Evolutionary conservation across 2,329 filamentous ascomycete genomes (phyloP).

Genomic region (Colletotrichum tanaceti): DNA sequence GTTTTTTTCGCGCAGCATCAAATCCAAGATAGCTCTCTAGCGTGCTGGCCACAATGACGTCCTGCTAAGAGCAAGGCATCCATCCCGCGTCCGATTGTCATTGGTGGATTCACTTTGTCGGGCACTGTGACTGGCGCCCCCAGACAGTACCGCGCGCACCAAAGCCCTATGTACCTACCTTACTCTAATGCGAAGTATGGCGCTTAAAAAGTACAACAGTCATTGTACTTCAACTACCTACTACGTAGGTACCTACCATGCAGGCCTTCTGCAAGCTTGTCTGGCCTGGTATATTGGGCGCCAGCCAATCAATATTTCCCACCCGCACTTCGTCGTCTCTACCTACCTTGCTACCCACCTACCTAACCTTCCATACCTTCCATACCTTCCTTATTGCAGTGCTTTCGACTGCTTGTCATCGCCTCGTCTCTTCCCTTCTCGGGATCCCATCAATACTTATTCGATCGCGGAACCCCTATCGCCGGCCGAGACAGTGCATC

Average conservation of each 20-base stretch:
- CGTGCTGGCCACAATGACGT: constrained; percentile 21
- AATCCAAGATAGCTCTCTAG: neutral
- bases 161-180: too few species aligned
- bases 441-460: constrained; percentile 8
- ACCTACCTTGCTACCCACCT: too few species aligned
- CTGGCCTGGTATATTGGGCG: constrained; percentile 22
- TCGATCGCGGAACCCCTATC: neutral
- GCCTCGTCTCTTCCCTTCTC: constrained; percentile 1
- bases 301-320: constrained; percentile 26
- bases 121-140: constrained; percentile 22
- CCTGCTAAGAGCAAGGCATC: constrained; percentile 4
- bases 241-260: too few species aligned
- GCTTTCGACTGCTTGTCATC: constrained; percentile 27
- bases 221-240: neutral
- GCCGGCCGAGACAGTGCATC: neutral
- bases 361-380: neutral
- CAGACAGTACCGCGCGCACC: constrained; percentile 1
- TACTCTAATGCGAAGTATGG: constrained; percentile 10
- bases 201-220: constrained; percentile 1
- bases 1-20: neutral
- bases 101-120: constrained; percentile 4
- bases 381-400: neutral
- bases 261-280: constrained; percentile 36
- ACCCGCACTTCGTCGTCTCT: constrained; percentile 10
- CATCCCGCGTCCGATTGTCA: constrained; percentile 19